phyloP scores from a whole-genome alignment of 108 stramenopile genomes.

The Cyclotella atomus region DNA sequence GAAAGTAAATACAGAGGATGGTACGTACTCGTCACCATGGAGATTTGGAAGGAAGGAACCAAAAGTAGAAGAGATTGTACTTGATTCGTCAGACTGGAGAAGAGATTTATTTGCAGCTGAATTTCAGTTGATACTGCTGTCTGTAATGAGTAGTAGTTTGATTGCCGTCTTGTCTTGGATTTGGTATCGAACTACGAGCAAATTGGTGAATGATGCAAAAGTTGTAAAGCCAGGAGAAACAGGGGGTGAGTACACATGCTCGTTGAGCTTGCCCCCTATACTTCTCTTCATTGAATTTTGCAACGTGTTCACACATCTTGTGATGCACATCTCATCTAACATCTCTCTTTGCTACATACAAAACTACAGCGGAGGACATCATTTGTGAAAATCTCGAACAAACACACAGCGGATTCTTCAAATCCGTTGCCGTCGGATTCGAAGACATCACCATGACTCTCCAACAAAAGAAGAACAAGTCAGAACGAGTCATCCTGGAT shows the following conservation, averaged over 20 bases:
- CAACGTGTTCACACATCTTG: not conserved
- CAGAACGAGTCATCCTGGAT: slow-evolving; percentile 72
- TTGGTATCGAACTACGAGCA: slow-evolving; percentile 19
- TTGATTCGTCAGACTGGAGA: not conserved
- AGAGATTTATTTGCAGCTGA: slow-evolving; percentile 37
- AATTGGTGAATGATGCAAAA: not conserved
- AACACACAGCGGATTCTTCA: slow-evolving; percentile 37
- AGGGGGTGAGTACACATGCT: slow-evolving; percentile 45
- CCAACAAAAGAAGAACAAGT: slow-evolving; percentile 52
- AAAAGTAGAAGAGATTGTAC: slow-evolving; percentile 1
- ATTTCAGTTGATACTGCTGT: slow-evolving; percentile 28
- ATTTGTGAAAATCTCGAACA: slow-evolving; percentile 48
- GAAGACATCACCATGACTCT: slow-evolving; percentile 66
- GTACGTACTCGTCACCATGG: no score
- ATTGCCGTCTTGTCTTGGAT: slow-evolving; percentile 30
- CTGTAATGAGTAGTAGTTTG: slow-evolving; percentile 28
- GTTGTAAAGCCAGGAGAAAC: slow-evolving; percentile 11
- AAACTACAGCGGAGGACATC: slow-evolving; percentile 36
- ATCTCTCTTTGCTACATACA: not conserved
- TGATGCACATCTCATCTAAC: slow-evolving; percentile 3
- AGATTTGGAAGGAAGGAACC: not conserved
- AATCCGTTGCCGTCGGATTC: slow-evolving; percentile 70
- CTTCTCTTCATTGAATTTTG: slow-evolving; percentile 4
- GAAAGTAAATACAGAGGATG: not conserved
- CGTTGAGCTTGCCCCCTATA: slow-evolving; percentile 30